Base-by-base conservation (phyloP, 345 rosid species). In the Brassica juncea region DNA sequence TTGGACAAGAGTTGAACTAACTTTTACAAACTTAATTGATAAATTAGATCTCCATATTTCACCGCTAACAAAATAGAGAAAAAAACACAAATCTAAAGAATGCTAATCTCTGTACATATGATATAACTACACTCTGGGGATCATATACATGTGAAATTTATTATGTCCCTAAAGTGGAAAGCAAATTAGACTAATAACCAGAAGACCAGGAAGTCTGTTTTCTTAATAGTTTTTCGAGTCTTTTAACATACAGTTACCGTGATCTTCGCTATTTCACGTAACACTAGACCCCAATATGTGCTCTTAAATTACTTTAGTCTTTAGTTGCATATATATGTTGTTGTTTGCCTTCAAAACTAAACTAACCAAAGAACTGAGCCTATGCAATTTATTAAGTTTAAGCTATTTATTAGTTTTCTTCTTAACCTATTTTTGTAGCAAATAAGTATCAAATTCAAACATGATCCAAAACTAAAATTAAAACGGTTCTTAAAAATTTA, bases 171-270 rank as follows among this genome's bases (percentile, higher is more conserved):
- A 77, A 70, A 9, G 72, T 78, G 61, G 72, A 78, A 49, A 65
- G 72, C 60, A 57, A 58, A 58, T 14, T 79, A 72, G 66, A 66
- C 66, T 19, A 4, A 42, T 30, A 57, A 72, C 30, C 77, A 79
- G 82, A 59, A 66, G 69, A 79, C 68, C 73, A 58, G 77, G 82
- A 79, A 72, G 54, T 72, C 42, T 79, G 77, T 59, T 79, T 58
- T 79, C 3, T 66, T 42, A 66, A 49, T 52, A 66, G 52, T 39
- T 42, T 42, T 58, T 21, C 37, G 77, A 79, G 77, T 44, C 70
- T 66, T 78, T 79, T 31, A 62, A 79, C 64, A 32, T 57, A 67
- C 14, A 71, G 25, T 72, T 72, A 79, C 73, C 82, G 73, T 66
- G 64, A 72, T 58, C 73, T 52, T 59, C 77, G 77, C 73, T 66